A percentile compares a stretch with the other conserved stretches of the same genome.
Evolutionary conservation across 2,329 filamentous ascomycete species (phyloP).

Genomic region (Knoxdaviesia capensis): DNA sequence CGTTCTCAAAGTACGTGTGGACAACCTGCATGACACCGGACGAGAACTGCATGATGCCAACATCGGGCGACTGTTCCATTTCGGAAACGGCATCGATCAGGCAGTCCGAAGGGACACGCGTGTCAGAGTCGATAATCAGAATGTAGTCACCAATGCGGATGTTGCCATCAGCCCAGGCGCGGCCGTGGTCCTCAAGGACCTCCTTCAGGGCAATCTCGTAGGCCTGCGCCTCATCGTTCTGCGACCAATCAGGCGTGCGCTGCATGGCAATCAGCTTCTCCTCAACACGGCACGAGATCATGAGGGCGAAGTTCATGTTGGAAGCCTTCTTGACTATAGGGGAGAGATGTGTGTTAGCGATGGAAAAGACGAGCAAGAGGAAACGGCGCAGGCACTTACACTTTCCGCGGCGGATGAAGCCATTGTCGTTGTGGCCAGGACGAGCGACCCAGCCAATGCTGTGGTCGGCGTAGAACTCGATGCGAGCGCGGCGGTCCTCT

Average conservation of each 20-base stretch:
- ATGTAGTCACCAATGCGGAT: conserved; percentile 75
- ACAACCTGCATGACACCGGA: conserved; percentile 66
- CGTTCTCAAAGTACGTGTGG: conserved; percentile 51
- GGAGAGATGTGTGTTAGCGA: background rate
- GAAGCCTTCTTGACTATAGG: conserved; percentile 39
- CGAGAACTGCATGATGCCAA: conserved; percentile 60
- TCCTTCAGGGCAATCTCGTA: conserved; percentile 47
- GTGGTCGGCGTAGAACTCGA: conserved; percentile 49
- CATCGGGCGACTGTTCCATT: conserved; percentile 61
- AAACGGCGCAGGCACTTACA: conserved; percentile 9
- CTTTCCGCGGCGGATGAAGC: conserved; percentile 43
- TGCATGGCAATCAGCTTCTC: conserved; percentile 40
- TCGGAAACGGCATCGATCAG: conserved; percentile 62
- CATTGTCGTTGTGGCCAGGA: conserved; percentile 40
- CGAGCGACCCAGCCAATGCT: conserved; percentile 51
- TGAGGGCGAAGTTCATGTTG: conserved; percentile 53
- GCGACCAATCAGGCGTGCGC: conserved; percentile 42
- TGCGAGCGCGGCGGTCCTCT: conserved; percentile 39
- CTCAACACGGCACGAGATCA: conserved; percentile 50
- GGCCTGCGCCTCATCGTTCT: conserved; percentile 44
- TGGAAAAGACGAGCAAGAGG: background rate
- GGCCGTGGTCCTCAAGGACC: conserved; percentile 44
- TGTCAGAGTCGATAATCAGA: conserved; percentile 51
- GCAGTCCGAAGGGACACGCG: conserved; percentile 58
- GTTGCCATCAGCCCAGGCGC: conserved; percentile 68